Conservation (phyloP, 75 land plant species). For the Pinus tabuliformis region DNA sequence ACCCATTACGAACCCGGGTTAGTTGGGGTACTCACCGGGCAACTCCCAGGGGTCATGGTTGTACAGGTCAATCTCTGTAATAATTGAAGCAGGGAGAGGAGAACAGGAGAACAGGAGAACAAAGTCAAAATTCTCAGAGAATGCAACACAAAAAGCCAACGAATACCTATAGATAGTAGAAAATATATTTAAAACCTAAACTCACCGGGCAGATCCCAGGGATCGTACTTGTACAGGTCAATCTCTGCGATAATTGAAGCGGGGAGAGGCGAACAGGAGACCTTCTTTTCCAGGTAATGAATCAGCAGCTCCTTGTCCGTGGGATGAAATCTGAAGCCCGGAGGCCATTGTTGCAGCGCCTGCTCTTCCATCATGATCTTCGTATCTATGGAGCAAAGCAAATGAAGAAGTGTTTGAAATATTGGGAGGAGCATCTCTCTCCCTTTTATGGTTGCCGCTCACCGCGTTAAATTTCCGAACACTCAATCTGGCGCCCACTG, state of each 20-base stretch:
- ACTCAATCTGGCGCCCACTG: no score
- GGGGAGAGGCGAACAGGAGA: not conserved
- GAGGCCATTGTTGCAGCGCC: not conserved
- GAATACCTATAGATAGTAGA: not conserved
- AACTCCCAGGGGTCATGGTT: slow-evolving; percentile 28
- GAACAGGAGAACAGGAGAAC: no score
- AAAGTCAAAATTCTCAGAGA: not conserved
- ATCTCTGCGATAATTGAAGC: slow-evolving; percentile 13
- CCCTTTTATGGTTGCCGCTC: no score
- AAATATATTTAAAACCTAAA: no score
- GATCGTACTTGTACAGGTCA: slow-evolving; percentile 8
- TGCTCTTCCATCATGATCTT: no score
- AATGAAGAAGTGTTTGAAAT: no score
- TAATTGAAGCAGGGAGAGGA: slow-evolving; percentile 1
- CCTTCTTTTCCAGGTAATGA: slow-evolving; percentile 16
- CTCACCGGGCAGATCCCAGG: slow-evolving; percentile 6
- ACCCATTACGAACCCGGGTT: not conserved
- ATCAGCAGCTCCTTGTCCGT: slow-evolving; percentile 12
- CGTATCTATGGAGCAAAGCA: no score
- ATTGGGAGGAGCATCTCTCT: no score
- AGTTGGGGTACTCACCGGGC: slow-evolving; percentile 9
- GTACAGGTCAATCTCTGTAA: slow-evolving; percentile 13
- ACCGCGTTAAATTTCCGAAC: no score
- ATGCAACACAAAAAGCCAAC: not conserved
- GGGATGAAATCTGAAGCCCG: slow-evolving; percentile 13